Conservation (phyloP, 2,329 filamentous ascomycete species). For the Xylaria sp. region DNA sequence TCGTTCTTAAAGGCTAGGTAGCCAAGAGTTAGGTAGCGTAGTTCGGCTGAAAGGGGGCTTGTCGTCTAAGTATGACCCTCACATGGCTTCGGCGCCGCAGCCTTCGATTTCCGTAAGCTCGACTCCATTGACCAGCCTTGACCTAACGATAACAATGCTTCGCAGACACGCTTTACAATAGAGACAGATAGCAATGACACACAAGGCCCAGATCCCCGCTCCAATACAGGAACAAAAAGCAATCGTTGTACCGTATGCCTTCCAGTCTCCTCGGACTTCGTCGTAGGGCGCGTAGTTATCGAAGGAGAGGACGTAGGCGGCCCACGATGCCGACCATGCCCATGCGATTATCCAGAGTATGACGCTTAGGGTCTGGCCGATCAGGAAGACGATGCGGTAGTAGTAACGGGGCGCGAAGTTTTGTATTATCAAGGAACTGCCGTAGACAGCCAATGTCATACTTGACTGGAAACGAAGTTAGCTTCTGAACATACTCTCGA, state of each 20-base stretch:
- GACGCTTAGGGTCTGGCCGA: conserved; percentile 34
- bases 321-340: conserved; percentile 39
- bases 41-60: neutral
- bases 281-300: conserved; percentile 21
- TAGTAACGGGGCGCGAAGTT: conserved; percentile 34
- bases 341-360: conserved; percentile 43
- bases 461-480: conserved; percentile 32
- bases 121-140: conserved; percentile 18
- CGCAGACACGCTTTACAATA: conserved; percentile 35
- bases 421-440: conserved; percentile 35
- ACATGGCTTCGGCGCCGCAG: conserved; percentile 1
- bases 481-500: conserved; percentile 4
- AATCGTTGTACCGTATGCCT: conserved; percentile 32
- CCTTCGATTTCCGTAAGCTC: conserved; percentile 20
- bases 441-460: conserved; percentile 39
- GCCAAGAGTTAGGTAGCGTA: no score
- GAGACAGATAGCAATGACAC: conserved; percentile 36
- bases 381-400: conserved; percentile 19
- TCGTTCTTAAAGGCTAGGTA: no score
- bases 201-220: conserved; percentile 38
- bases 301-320: conserved; percentile 27
- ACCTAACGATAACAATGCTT: conserved; percentile 14
- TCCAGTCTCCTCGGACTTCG: conserved; percentile 15
- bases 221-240: conserved; percentile 39
- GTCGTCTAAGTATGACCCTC: neutral